phyloP scores from a whole-genome alignment of 106 monocot species.

The Acanthochlamys bracteata region DNA sequence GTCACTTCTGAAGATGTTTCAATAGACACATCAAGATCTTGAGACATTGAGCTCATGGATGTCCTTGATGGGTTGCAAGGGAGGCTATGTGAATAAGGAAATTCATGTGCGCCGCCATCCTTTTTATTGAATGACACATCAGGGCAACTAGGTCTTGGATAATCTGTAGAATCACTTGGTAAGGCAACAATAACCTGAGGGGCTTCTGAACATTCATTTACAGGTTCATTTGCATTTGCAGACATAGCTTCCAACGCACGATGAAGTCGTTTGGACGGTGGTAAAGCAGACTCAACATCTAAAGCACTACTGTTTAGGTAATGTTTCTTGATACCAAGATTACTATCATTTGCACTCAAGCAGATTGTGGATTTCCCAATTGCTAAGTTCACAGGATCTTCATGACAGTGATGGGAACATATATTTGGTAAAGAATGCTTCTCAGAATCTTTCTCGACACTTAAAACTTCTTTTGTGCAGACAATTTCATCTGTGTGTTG shows the following conservation, averaged over 20 bases:
- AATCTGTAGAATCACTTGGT: slow-evolving; percentile 10
- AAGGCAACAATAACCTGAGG: slow-evolving; percentile 9
- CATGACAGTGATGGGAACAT: slow-evolving; percentile 9
- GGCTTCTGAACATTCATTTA: slow-evolving; percentile 22
- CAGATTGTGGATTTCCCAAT: slow-evolving; percentile 13
- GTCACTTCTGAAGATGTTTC: slow-evolving; percentile 15
- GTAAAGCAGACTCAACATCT: slow-evolving; percentile 86
- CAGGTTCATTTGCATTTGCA: slow-evolving; percentile 76
- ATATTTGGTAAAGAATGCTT: slow-evolving; percentile 1
- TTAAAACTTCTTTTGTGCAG: slow-evolving; percentile 7
- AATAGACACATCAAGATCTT: slow-evolving; percentile 2
- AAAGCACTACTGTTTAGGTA: slow-evolving; percentile 19
- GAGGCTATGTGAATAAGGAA: slow-evolving; percentile 8
- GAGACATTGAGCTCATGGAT: slow-evolving; percentile 7
- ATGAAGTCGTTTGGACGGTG: slow-evolving; percentile 97
- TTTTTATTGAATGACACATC: slow-evolving; percentile 11
- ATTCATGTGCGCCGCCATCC: not conserved
- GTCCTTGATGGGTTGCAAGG: slow-evolving; percentile 1
- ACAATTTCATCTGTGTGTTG: slow-evolving; percentile 15
- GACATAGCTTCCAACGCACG: slow-evolving; percentile 99
- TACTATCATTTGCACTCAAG: slow-evolving; percentile 18
- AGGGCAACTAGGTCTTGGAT: slow-evolving; percentile 1
- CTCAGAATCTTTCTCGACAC: slow-evolving; percentile 7
- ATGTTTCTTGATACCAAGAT: slow-evolving; percentile 27
- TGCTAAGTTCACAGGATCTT: not conserved